Percentiles rank a stretch among this genome's conserved stretches.
phyloP scores from a whole-genome alignment of 306 rosid species.

The Sicyos baderoa region DNA sequence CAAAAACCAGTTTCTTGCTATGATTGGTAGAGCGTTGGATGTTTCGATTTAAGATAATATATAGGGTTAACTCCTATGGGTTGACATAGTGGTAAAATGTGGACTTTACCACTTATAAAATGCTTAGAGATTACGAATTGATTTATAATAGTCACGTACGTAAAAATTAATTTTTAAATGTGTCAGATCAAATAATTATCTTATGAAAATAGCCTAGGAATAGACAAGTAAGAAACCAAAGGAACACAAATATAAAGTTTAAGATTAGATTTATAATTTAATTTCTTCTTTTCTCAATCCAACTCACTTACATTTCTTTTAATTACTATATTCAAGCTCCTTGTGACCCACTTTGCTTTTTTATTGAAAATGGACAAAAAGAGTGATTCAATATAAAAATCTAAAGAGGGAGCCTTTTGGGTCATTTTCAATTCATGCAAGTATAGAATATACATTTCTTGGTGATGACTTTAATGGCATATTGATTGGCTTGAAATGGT shows the following conservation, averaged over 20 bases:
- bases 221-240: too few species aligned
- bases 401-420: background rate
- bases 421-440: conserved; percentile 5
- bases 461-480: background rate
- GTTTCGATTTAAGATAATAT: background rate
- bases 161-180: too few species aligned
- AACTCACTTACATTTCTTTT: background rate
- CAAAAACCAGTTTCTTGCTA: background rate
- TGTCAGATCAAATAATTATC: too few species aligned
- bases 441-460: conserved; percentile 13
- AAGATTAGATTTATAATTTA: too few species aligned
- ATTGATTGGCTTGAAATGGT: conserved; percentile 31
- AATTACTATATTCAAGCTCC: background rate
- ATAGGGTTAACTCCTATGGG: too few species aligned
- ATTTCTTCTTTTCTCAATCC: too few species aligned
- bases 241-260: too few species aligned
- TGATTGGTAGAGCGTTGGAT: conserved; percentile 1
- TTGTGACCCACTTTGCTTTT: conserved; percentile 1
- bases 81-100: too few species aligned
- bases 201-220: too few species aligned
- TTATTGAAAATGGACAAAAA: conserved; percentile 13
- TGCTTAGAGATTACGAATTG: too few species aligned
- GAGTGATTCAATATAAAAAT: background rate
- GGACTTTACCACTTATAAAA: too few species aligned
- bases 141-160: background rate